phyloP scores from a whole-genome alignment of 331 rosid species.

The Prunus yedoensis region DNA sequence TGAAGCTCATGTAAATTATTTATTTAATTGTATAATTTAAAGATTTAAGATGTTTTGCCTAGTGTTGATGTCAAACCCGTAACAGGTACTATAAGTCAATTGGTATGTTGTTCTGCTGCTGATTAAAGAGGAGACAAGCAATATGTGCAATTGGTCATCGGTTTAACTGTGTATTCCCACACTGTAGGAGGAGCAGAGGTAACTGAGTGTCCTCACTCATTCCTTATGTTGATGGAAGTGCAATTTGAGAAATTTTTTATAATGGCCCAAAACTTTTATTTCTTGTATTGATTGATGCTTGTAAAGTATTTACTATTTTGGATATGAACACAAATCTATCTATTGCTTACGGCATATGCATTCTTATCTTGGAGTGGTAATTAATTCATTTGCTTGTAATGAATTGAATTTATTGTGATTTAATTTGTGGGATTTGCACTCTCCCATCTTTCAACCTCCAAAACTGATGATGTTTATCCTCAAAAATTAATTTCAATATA shows the following conservation, averaged over 20 bases:
- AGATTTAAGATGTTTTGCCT: neutral
- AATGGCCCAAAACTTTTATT: neutral
- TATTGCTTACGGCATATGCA: neutral
- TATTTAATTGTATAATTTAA: neutral
- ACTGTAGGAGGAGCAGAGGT: neutral
- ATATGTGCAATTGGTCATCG: neutral
- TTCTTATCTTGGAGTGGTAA: neutral
- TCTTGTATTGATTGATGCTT: neutral
- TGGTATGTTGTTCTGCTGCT: neutral
- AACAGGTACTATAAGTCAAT: too few species aligned
- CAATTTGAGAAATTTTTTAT: neutral
- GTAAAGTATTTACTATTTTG: neutral
- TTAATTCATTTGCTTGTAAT: neutral
- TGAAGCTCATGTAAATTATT: neutral
- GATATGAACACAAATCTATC: neutral
- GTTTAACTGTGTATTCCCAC: neutral
- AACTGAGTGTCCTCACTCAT: neutral
- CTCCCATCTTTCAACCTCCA: conserved; percentile 1
- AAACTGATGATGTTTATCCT: neutral
- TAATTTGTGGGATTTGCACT: neutral
- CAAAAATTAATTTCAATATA: neutral
- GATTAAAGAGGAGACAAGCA: neutral
- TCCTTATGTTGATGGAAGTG: neutral
- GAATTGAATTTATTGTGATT: neutral
- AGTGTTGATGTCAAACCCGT: neutral